Base-by-base conservation (phyloP, 495 filamentous ascomycete species). In the Neurospora sp. region DNA sequence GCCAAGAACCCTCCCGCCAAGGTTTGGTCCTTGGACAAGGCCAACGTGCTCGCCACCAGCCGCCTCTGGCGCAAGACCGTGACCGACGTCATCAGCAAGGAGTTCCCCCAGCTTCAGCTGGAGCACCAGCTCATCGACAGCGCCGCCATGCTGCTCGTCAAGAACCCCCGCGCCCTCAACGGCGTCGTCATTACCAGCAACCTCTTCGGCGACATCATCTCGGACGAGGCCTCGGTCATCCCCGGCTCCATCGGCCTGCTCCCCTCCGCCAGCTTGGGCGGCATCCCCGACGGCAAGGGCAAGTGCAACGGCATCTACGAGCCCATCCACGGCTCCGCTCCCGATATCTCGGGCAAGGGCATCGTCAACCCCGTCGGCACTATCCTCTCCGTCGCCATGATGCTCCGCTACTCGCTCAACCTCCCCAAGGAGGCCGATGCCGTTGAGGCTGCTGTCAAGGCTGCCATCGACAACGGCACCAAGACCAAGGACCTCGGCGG, bases 71-170 rank as follows among this genome's bases (percentile, higher is more conserved):
- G 96, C 71, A 94, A 93, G 85, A 90, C 91, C 5, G 91, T 97
- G 27, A 89, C 89, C 46, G 92, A 97, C 84, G 85, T 97, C 73
- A 90, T 93, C 83, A 86, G 83, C 27, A 91, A 91, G 72, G 96
- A 99, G 86, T 99, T 94, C 84, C 96, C 96, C 39, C 88, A 93
- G 81, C 83, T 99, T 27, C 88, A 92, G 85, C 79, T 96, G 46
- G 88, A 89, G 73, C 94, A 98, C 82, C 95, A 99, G 79, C 86
- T 99, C 46, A 98, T 99, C 79, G 96, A 99, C 84, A 92, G 89
- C 72, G 96, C 94, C 23, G 95, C 96, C 71, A 98, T 99, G 95
- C 82, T 98, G 75, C 94, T 98, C 93, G 88, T 99, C 71, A 97
- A 97, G 90, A 93, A 94, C 80, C 96, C 96, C 31, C 86, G 92